These are phyloP conservation scores for Fusarium vanettenii DNA, from an alignment of 2,329 filamentous ascomycete species.

Conservation along the genomic window DNA sequence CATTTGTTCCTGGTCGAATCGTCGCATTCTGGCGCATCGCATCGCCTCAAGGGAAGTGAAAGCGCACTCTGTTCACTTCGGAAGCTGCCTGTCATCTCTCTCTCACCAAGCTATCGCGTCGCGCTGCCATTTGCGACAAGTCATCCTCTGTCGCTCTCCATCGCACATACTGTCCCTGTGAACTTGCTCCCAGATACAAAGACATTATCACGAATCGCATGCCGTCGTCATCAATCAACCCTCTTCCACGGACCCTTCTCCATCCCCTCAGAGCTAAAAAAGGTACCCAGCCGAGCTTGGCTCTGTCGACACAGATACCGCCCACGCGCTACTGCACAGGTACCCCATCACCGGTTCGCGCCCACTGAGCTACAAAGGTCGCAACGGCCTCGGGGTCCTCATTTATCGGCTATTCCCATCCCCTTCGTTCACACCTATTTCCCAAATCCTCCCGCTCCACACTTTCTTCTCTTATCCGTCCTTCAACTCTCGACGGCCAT, in stretches of 20 bases:
- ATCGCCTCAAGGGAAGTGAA: background rate
- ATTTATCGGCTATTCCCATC: constrained; percentile 35
- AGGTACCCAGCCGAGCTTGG: constrained; percentile 21
- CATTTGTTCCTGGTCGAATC: background rate
- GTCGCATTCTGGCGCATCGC: constrained; percentile 2
- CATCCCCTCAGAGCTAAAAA: constrained; percentile 33
- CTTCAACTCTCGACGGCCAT: constrained; percentile 20
- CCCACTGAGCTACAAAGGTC: constrained; percentile 36
- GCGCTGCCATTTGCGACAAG: constrained; percentile 20
- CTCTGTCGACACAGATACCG: constrained; percentile 18
- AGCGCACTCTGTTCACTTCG: constrained; percentile 9
- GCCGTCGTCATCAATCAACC: constrained; percentile 13
- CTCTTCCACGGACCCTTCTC: constrained; percentile 7
- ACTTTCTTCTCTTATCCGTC: constrained; percentile 23
- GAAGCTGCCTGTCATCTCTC: background rate
- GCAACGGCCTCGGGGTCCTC: constrained; percentile 37
- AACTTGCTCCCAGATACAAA: constrained; percentile 10
- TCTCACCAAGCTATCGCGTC: constrained; percentile 22
- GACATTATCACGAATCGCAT: constrained; percentile 27
- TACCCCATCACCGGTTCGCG: constrained; percentile 28
- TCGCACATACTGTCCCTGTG: constrained; percentile 15
- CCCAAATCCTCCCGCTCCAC: constrained; percentile 33
- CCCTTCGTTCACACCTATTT: constrained; percentile 20
- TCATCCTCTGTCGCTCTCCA: background rate
- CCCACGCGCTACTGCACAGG: constrained; percentile 33